Percentiles rank a stretch among this genome's conserved stretches.
phyloP scores from a whole-genome alignment of 805 yeast genomes.

The Nematodospora valgi region DNA sequence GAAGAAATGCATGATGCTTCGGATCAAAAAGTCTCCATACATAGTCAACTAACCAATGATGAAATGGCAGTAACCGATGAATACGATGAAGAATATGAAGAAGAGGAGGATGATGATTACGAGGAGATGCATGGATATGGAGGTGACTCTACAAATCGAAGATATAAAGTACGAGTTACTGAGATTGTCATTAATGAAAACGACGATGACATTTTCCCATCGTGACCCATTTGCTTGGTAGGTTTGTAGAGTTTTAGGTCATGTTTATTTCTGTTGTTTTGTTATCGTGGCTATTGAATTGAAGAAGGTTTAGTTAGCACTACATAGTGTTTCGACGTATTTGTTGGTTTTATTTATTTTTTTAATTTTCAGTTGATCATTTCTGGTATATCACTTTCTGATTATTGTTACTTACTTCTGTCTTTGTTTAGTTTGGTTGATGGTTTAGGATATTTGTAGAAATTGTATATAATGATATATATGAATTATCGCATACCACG shows the following conservation, averaged over 20 bases:
- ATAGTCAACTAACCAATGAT: conserved; percentile 10
- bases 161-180: conserved; percentile 39
- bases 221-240: neutral
- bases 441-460: too few species aligned
- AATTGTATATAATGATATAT: too few species aligned
- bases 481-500: too few species aligned
- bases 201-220: conserved; percentile 28
- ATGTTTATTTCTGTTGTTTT: too few species aligned
- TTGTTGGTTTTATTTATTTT: too few species aligned
- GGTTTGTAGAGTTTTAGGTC: neutral
- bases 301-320: too few species aligned
- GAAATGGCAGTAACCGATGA: conserved; percentile 12
- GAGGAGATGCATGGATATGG: conserved; percentile 19
- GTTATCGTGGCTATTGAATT: too few species aligned
- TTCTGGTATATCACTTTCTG: too few species aligned
- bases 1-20: conserved; percentile 12
- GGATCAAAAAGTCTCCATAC: conserved; percentile 6
- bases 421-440: too few species aligned
- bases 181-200: conserved; percentile 37
- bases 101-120: conserved; percentile 12
- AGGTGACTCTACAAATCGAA: conserved; percentile 19
- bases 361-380: too few species aligned
- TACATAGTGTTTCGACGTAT: too few species aligned
- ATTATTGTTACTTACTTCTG: too few species aligned
- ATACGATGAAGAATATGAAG: conserved; percentile 9